A percentile compares a stretch with the other conserved stretches of the same genome.
phyloP scores from a whole-genome alignment of 2,329 filamentous ascomycete species.

The Cryphonectria japonica region DNA sequence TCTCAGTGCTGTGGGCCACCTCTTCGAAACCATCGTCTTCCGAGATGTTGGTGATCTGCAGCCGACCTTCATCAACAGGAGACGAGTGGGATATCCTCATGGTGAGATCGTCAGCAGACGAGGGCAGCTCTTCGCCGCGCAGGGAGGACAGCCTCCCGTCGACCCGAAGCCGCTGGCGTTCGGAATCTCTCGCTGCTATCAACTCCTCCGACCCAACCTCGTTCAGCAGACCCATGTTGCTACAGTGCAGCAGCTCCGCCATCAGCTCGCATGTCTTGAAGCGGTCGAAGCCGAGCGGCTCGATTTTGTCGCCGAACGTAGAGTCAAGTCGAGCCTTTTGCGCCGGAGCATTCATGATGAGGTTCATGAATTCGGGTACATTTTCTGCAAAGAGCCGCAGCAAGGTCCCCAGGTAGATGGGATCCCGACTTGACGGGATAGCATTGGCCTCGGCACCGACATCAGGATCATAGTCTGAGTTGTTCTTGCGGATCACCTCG shows the following conservation, averaged over 20 bases:
- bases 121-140: constrained; percentile 46
- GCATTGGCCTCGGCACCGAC: constrained; percentile 80
- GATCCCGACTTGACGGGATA: constrained; percentile 81
- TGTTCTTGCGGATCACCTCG: constrained; percentile 98
- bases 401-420: constrained; percentile 92
- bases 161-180: constrained; percentile 76
- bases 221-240: constrained; percentile 96
- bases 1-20: constrained; percentile 70
- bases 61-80: constrained; percentile 66
- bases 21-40: constrained; percentile 96
- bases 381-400: constrained; percentile 87
- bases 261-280: constrained; percentile 99
- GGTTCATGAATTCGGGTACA: constrained; percentile 90
- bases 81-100: constrained; percentile 58
- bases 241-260: constrained; percentile 96
- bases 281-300: constrained; percentile 93
- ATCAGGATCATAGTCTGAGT: constrained; percentile 97
- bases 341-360: constrained; percentile 79
- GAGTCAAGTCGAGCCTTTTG: constrained; percentile 77
- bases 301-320: constrained; percentile 88
- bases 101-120: constrained; percentile 64
- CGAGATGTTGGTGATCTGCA: constrained; percentile 79
- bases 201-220: constrained; percentile 88
- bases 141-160: constrained; percentile 72
- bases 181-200: constrained; percentile 76